Evolutionary conservation across 2,329 filamentous ascomycete genomes (phyloP), one percentile per base, ranked within the genome.

Genomic region (Zasmidium angulare): DNA sequence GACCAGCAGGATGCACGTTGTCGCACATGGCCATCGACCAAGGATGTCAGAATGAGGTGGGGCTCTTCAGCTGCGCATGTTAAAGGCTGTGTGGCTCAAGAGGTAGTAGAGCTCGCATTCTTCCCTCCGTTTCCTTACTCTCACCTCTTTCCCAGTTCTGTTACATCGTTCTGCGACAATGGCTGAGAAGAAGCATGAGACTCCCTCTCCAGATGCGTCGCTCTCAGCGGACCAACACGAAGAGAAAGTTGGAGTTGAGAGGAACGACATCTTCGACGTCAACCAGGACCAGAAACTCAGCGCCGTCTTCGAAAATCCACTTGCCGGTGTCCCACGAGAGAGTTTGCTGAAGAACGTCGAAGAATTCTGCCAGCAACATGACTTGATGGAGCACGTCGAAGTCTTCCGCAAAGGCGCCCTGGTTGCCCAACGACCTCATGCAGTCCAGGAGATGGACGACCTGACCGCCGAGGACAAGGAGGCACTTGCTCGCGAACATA

Each of bases 351-450:
- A 50, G 24, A 26, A 50, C 29, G 49, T 50, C 21, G 24, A 23
- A 23, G 49, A 50, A 23, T 50, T 50, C 49, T 50, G 49, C 49
- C 49, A 50, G 22, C 21, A 50, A 29, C 24, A 50, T 26, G 49
- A 50, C 21, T 19, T 50, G 22, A 29, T 50, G 49, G 24, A 50
- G 6, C 23, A 50, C 23, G 12, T 50, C 9, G 49, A 50, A 9
- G 49, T 50, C 21, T 26, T 50, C 14, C 22, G 24, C 22, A 24
- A 29, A 17, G 49, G 49, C 12, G 49, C 49, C 21, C 19, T 50
- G 21, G 19, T 50, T 10, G 49, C 49, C 2, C 49, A 50, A 14
- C 49, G 49, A 12, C 49, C 49, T 12, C 2, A 26, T 26, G 49
- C 49, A 7, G 49, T 26, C n/a, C 49, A 50, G 29, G 49, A 29